These are phyloP conservation scores for Pyrenophora tritici-repentis DNA, from an alignment of 2,329 filamentous ascomycete species.

Conservation along the genomic window DNA sequence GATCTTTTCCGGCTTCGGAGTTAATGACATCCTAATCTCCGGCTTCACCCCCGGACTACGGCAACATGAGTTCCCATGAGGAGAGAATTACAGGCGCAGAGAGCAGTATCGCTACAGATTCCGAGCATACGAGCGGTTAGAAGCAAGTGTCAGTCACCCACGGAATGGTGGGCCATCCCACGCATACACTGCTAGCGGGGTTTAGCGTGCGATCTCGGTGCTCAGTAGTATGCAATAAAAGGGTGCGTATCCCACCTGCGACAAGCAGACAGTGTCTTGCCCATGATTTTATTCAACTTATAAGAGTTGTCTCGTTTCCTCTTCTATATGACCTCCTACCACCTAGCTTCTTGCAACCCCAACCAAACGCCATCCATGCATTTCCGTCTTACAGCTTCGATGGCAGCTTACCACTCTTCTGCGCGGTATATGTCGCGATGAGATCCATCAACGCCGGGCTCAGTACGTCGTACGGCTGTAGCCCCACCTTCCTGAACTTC, in stretches of 20 bases:
- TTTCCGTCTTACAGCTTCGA: conserved; percentile 27
- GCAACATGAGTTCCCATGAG: no score
- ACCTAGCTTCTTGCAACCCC: no score
- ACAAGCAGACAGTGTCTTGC: neutral
- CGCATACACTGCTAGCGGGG: neutral
- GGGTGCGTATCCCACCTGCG: neutral
- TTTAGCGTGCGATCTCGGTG: conserved; percentile 15
- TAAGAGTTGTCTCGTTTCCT: neutral
- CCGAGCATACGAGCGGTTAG: no score
- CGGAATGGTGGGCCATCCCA: neutral
- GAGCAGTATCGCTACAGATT: no score
- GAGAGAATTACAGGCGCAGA: no score
- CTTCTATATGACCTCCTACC: no score
- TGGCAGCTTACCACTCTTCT: conserved; percentile 49
- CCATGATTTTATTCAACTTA: neutral
- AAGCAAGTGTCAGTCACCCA: no score
- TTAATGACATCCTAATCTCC: no score
- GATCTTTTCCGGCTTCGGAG: no score
- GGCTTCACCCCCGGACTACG: no score
- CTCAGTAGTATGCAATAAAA: conserved; percentile 6
- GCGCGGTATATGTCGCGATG: conserved; percentile 56
- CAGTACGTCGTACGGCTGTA: conserved; percentile 67
- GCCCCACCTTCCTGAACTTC: conserved; percentile 59
- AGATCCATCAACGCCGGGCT: conserved; percentile 67
- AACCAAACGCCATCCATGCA: no score